Percentiles rank a stretch among this genome's conserved stretches.
These are phyloP conservation scores for Neurospora sublineolata DNA, from an alignment of 495 filamentous ascomycete species.

Conservation along the genomic window DNA sequence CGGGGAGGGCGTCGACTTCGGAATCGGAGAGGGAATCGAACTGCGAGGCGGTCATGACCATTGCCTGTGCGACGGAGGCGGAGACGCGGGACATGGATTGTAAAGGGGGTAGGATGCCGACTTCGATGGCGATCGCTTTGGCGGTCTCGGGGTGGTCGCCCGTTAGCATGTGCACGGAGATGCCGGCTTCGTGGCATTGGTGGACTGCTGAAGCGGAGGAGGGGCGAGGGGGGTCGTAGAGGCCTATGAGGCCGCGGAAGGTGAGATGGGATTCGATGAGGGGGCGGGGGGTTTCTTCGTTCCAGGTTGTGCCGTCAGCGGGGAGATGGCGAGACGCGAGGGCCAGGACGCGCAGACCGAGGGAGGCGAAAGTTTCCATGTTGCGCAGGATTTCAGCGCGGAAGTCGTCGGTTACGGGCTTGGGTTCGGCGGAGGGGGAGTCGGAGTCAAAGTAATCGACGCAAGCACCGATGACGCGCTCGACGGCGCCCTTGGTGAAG, in stretches of 20 bases:
- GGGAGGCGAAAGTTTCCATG: conserved; percentile 52
- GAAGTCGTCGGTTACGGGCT: conserved; percentile 46
- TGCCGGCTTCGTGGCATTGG: conserved; percentile 58
- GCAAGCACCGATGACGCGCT: conserved; percentile 49
- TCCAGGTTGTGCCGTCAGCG: neutral
- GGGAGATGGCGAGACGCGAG: conserved; percentile 42
- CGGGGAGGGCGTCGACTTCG: conserved; percentile 45
- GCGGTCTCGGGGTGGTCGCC: conserved; percentile 69
- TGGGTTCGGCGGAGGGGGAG: neutral
- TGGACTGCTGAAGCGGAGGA: conserved; percentile 56
- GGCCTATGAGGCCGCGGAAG: conserved; percentile 54
- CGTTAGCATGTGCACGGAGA: conserved; percentile 73
- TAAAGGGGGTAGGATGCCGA: conserved; percentile 53
- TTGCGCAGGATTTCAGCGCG: conserved; percentile 49
- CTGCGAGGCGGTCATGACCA: conserved; percentile 52
- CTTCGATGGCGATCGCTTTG: conserved; percentile 61
- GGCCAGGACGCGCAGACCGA: conserved; percentile 68
- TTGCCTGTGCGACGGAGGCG: conserved; percentile 37
- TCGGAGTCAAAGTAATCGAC: conserved; percentile 11
- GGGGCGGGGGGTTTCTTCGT: conserved; percentile 28
- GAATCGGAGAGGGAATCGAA: conserved; percentile 49
- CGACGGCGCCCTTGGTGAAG: conserved; percentile 74
- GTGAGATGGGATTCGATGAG: conserved; percentile 45
- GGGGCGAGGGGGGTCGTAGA: conserved; percentile 62
- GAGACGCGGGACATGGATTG: conserved; percentile 38